A percentile compares a stretch with the other conserved stretches of the same genome.
phyloP scores from a whole-genome alignment of 129 eudicot species.

The Deinandra increscens region DNA sequence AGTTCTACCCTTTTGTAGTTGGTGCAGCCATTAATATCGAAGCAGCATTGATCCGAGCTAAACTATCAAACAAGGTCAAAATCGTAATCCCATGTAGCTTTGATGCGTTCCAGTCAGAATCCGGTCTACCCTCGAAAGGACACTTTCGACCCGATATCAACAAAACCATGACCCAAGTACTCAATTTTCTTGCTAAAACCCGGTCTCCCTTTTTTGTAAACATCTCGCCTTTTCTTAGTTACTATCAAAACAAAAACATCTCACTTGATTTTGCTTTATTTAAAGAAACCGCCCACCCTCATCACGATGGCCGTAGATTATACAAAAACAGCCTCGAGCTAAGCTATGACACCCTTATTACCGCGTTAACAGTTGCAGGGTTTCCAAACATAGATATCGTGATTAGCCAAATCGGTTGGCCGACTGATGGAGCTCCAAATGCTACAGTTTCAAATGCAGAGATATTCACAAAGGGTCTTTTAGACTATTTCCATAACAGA shows the following conservation, averaged over 20 bases:
- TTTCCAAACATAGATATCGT: conserved; percentile 60
- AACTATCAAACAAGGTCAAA: conserved; percentile 55
- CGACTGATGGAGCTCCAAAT: conserved; percentile 84
- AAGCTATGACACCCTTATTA: conserved; percentile 61
- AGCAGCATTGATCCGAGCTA: conserved; percentile 69
- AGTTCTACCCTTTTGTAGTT: conserved; percentile 69
- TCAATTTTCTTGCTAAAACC: conserved; percentile 64
- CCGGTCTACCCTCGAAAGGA: conserved; percentile 66
- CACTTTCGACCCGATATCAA: conserved; percentile 69
- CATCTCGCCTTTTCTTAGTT: conserved; percentile 71
- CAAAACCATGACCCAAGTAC: conserved; percentile 79
- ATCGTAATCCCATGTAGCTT: conserved; percentile 83
- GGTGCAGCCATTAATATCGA: conserved; percentile 90
- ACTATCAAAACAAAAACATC: conserved; percentile 63
- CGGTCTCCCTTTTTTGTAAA: conserved; percentile 66
- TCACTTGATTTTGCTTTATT: conserved; percentile 76
- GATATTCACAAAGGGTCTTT: conserved; percentile 57
- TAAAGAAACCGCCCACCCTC: conserved; percentile 58
- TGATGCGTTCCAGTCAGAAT: conserved; percentile 65
- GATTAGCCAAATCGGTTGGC: conserved; percentile 90
- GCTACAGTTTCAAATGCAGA: conserved; percentile 69
- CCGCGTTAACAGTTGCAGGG: conserved; percentile 57
- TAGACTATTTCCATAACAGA: conserved; percentile 41
- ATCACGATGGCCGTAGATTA: conserved; percentile 53
- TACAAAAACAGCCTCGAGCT: conserved; percentile 69